Evolutionary conservation across 768 basidiomycete species (phyloP), one percentile per base, ranked within the genome.

Genomic region (Lactarius vividus): DNA sequence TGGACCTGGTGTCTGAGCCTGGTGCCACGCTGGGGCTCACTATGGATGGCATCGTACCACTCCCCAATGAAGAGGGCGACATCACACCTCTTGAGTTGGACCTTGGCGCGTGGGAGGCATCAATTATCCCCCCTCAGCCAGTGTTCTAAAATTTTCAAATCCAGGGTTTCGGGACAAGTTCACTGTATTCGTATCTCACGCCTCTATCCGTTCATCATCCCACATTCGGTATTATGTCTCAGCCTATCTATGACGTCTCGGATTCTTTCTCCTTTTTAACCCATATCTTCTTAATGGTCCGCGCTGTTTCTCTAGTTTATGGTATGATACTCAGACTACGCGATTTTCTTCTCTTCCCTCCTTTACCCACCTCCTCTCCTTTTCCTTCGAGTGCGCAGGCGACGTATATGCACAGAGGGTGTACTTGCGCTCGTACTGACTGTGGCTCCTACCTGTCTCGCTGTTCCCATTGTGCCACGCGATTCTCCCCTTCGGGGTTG

Each of bases 401-500:
- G 54, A 31, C 52, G 28, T 18, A 31, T 53, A 52, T 37, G 26
- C n/a, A 31, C 57, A 20, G 33, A 28, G 61, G 40, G 49, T 37
- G 29, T 6, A 46, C 61, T 37, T 16, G 61, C 53, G 37, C 56
- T 13, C 61, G 61, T 40, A 31, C 49, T 35, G 56, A 62, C 49
- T 28, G 37, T 42, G 64, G 33, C 53, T 37, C 53, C 57, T 56
- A 65, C 70, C 72, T 73, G 72, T 74, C 76, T 62, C 70, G 76
- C 77, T 74, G 77, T 74, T 71, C 68, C 69, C 69, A 58, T 46
- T 59, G 63, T 52, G 52, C 35, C 62, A 61, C 56, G 71, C 67
- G 78, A 82, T 79, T 83, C 81, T 81, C 80, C 81, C 79, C 77
- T 70, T 44, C 69, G 76, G 82, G 82, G 81, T 73, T 74, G 82